A percentile compares a stretch with the other conserved stretches of the same genome.
These are phyloP conservation scores for Nitzschia palea DNA, from an alignment of 108 stramenopile genomes.

Conservation along the genomic window DNA sequence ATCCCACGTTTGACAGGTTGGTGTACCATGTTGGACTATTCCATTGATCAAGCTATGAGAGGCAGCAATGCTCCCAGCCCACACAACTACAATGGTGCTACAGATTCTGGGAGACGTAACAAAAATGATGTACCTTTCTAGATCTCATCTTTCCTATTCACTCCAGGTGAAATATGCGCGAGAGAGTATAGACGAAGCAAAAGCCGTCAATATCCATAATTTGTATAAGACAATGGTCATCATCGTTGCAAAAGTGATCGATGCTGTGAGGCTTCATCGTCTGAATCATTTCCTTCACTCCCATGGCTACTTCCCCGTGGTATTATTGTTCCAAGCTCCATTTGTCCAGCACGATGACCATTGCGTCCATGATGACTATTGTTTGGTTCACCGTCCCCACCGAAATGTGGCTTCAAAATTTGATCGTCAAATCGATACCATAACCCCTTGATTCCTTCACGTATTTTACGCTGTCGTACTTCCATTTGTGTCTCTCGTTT, in stretches of 20 bases:
- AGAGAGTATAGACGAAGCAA: too few species aligned
- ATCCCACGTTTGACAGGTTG: constrained; percentile 29
- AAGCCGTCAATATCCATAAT: too few species aligned
- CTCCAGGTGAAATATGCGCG: too few species aligned
- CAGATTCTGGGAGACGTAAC: too few species aligned
- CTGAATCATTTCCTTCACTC: constrained; percentile 5
- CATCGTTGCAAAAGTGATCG: constrained; percentile 2
- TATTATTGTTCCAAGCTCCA: constrained; percentile 17
- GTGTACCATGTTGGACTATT: constrained; percentile 29
- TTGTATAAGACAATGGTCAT: too few species aligned
- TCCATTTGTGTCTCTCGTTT: constrained; percentile 9
- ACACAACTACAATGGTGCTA: constrained; percentile 5
- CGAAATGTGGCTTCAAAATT: constrained; percentile 64
- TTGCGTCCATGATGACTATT: neutral
- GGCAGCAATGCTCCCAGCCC: neutral
- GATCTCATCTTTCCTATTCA: too few species aligned
- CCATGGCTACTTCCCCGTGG: neutral
- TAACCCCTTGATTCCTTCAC: constrained; percentile 45
- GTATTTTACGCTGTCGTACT: constrained; percentile 15
- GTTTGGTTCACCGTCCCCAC: constrained; percentile 33
- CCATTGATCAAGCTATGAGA: neutral
- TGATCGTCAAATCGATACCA: constrained; percentile 68
- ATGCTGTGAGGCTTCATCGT: constrained; percentile 13
- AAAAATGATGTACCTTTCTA: too few species aligned
- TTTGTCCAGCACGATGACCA: neutral